Evolutionary conservation across 495 filamentous ascomycete species (phyloP), one percentile per base, ranked within the genome.

Genomic region (Pseudomonodictys pantanalensis): DNA sequence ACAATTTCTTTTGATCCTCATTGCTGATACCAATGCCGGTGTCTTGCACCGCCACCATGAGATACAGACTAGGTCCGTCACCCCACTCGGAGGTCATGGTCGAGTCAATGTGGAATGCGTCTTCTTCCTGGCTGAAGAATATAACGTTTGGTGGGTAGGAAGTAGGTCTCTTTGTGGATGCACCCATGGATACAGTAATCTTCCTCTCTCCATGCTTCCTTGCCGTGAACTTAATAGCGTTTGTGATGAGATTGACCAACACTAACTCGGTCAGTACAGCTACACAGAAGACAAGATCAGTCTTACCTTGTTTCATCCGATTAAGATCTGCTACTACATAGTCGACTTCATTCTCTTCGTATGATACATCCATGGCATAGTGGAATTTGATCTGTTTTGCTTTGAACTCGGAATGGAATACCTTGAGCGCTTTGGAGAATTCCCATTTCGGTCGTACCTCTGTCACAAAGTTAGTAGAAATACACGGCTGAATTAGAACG

Each of bases 171-270:
- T 69, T 39, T 22, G 39, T 20, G 8, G 61, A 65, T 29, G 68
- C 72, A 8, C 64, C 69, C 43, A 75, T 57, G 1, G 41, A 51
- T 23, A 73, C 62, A 0, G 58, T 60, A 20, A 72, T 65, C 20
- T 65, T 38, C 48, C 64, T 68, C 39, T 67, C 54, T 5, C 69
- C 71, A 7, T 59, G 10, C 35, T 57, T 65, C 46, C 35, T 66
- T 11, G 68, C 59, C 0, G 72, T 75, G 57, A 75, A 75, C 46
- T 75, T 75, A 52, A 75, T 72, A 0, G 72, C 69, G 46, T 72
- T 74, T 18, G 67, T 70, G 11, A 75, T 54, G 3, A 75, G 60
- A 58, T 75, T 75, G 23, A 73, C 63, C 17, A 75, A 53, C 0
- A 75, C 67, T 59, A n/a, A 8, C 17, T 20, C 17, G 9, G 35